Evolutionary conservation across 202 grass and related monocot genomes (phyloP).

Genomic region (Alloteropsis angusta): DNA sequence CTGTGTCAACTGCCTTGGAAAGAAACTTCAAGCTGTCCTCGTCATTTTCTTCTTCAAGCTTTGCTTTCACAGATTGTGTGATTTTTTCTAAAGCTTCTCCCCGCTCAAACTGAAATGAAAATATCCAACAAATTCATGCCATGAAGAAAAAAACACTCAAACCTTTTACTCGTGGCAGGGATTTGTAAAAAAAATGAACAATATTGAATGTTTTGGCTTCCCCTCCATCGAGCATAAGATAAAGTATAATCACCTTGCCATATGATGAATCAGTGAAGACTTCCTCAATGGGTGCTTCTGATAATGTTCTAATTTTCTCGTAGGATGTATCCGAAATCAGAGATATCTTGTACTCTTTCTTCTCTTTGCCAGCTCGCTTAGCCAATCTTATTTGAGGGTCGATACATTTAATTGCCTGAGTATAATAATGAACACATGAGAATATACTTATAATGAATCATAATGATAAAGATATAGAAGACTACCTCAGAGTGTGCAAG

Average conservation of each 20-base stretch:
- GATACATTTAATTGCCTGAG: constrained; percentile 86
- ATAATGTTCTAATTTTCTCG: constrained; percentile 77
- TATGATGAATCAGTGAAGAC: constrained; percentile 92
- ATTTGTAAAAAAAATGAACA: not conserved
- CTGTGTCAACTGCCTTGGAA: constrained; percentile 71
- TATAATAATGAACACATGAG: constrained; percentile 26
- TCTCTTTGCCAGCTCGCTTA: constrained; percentile 79
- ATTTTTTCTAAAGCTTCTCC: constrained; percentile 91
- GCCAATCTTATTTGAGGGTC: constrained; percentile 90
- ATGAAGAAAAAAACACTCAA: not conserved
- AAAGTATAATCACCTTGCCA: constrained; percentile 54
- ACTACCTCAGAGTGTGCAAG: constrained; percentile 87
- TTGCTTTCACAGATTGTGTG: constrained; percentile 60
- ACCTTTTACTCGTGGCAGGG: not conserved
- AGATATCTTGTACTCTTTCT: constrained; percentile 84
- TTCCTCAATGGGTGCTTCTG: constrained; percentile 78
- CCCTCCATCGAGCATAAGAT: not conserved
- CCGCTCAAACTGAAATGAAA: constrained; percentile 68
- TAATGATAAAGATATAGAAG: constrained; percentile 7
- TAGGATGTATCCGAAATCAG: constrained; percentile 84
- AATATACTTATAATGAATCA: constrained; percentile 5
- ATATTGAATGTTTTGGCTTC: not conserved
- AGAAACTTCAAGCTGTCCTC: constrained; percentile 88
- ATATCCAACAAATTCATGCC: constrained; percentile 16
- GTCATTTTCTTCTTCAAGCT: constrained; percentile 90